phyloP scores from a whole-genome alignment of 805 yeast species.

The Saturnispora serradocipensis region DNA sequence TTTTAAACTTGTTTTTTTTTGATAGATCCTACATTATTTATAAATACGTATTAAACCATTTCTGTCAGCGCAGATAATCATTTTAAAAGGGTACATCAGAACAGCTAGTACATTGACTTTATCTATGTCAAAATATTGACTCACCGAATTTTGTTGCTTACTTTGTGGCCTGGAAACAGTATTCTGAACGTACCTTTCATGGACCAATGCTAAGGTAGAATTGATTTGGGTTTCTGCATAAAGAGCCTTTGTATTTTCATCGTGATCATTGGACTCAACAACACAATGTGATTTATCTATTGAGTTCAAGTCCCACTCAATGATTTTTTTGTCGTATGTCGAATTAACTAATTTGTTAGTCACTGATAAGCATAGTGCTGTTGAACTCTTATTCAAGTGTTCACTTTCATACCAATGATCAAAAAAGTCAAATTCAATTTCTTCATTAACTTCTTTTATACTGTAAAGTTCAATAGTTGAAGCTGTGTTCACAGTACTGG shows the following conservation, averaged over 20 bases:
- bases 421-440: slow-evolving; percentile 18
- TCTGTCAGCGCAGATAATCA: slow-evolving; percentile 59
- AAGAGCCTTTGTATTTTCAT: slow-evolving; percentile 11
- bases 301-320: slow-evolving; percentile 32
- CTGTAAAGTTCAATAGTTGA: slow-evolving; percentile 21
- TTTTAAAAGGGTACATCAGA: slow-evolving; percentile 25
- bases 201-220: slow-evolving; percentile 32
- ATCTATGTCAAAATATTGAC: slow-evolving; percentile 3
- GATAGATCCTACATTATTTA: slow-evolving; percentile 22
- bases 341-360: slow-evolving; percentile 15
- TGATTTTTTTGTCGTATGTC: slow-evolving; percentile 17
- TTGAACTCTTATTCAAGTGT: slow-evolving; percentile 18
- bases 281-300: slow-evolving; percentile 28
- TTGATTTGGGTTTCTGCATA: slow-evolving; percentile 29
- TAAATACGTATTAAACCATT: slow-evolving; percentile 58
- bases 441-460: slow-evolving; percentile 18
- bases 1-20: not conserved
- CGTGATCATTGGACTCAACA: slow-evolving; percentile 11
- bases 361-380: not conserved
- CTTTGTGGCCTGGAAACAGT: slow-evolving; percentile 5
- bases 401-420: slow-evolving; percentile 18
- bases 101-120: slow-evolving; percentile 5
- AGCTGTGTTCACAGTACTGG: slow-evolving; percentile 15
- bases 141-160: not conserved
- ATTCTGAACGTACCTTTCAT: slow-evolving; percentile 27